Base-by-base conservation (phyloP, 2,329 filamentous ascomycete species). In the Fusarium sp. region DNA sequence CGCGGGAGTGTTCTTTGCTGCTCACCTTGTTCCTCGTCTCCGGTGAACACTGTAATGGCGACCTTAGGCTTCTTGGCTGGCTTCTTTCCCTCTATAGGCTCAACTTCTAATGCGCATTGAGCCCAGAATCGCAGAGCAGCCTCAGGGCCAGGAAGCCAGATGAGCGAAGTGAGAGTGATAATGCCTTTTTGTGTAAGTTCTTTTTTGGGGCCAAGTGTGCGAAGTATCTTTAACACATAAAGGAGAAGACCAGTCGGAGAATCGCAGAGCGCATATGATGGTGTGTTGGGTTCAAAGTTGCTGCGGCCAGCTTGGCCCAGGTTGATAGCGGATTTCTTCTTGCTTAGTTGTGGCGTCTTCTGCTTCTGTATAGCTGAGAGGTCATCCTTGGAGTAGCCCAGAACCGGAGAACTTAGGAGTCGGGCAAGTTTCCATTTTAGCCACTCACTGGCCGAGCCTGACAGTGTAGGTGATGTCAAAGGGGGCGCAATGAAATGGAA, bases 101-200 rank as follows among this genome's bases (percentile, higher is more conserved):
- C 78, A 10, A 72, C 66, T 37, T 81, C 76, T n/a, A 77, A 76
- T 18, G 78, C 76, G 38, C 82, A 84, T 35, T 82, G 76, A 9
- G 85, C 81, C 85, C 84, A 88, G 57, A 85, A 90, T 26, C 88
- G 80, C 69, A 91, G 77, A 5, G 84, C 84, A 3, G 84, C 84
- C 72, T 92, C 89, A 0, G 89, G 89, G 0, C 89, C 90, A 0
- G 90, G 89, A 2, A 92, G 77, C 90, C 90, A 92, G 23, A 88
- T 85, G 28, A 91, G 78, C 74, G 88, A 85, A 3, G 88, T 85
- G 71, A 90, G 80, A 20, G 87, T 88, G 60, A 92, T 81, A 24
- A 92, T 80, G 56, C 91, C 87, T 16, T 81, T 79, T 6, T 81
- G 79, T 3, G 81, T 80, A 50, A 88, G 81, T 18, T 80, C 78